phyloP scores from a whole-genome alignment of 257 asterid genomes.

The Apocynum venetum region DNA sequence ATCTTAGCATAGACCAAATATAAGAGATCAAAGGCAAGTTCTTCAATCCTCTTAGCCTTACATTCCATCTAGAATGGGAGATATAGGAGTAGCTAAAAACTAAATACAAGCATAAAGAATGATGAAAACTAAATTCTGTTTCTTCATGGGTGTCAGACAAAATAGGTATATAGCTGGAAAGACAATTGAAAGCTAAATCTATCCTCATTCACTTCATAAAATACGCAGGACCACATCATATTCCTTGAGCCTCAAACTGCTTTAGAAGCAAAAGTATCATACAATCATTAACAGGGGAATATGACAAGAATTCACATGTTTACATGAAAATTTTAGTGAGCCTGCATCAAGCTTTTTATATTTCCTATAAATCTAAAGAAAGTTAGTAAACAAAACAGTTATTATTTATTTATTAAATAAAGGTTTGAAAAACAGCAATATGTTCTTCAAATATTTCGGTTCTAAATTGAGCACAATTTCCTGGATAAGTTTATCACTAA shows the following conservation, averaged over 20 bases:
- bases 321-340: not conserved
- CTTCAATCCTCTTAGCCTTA: not conserved
- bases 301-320: not conserved
- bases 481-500: not conserved
- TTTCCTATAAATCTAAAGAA: not conserved
- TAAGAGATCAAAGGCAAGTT: not conserved
- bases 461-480: not conserved
- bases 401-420: not conserved
- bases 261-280: not conserved
- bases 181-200: not conserved
- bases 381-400: not conserved
- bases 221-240: not conserved
- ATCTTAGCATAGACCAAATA: not conserved
- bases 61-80: not conserved
- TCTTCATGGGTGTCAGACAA: not conserved
- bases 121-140: not conserved
- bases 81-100: not conserved
- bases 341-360: not conserved
- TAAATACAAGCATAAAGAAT: not conserved
- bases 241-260: not conserved
- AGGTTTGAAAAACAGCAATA: not conserved
- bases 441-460: too few species aligned
- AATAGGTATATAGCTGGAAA: not conserved
- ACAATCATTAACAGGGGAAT: not conserved
- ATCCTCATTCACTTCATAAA: not conserved